A percentile compares a stretch with the other conserved stretches of the same genome.
phyloP scores from a whole-genome alignment of 495 filamentous ascomycete genomes.

The Staphylotrichum longicolle region DNA sequence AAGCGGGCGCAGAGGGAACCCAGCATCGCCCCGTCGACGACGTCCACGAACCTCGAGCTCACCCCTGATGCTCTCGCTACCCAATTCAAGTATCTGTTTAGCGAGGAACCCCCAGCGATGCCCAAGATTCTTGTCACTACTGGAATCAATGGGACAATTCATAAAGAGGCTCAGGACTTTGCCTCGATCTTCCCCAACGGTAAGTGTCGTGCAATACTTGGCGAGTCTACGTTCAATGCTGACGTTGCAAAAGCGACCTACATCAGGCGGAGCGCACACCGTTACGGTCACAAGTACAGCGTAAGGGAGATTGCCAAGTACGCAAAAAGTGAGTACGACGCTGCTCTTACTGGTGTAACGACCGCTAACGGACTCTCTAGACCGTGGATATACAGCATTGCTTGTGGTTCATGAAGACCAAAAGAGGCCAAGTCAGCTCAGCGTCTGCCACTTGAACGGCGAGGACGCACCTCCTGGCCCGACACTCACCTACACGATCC shows the following conservation, averaged over 20 bases:
- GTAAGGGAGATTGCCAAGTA: constrained; percentile 86
- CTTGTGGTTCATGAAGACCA: constrained; percentile 80
- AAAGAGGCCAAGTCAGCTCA: constrained; percentile 73
- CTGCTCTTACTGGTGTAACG: neutral
- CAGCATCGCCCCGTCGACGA: constrained; percentile 58
- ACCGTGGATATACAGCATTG: constrained; percentile 75
- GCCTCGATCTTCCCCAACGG: constrained; percentile 78
- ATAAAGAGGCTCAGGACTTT: constrained; percentile 74
- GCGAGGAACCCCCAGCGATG: constrained; percentile 54
- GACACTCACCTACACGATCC: constrained; percentile 68
- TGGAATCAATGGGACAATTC: constrained; percentile 76
- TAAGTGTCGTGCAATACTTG: neutral
- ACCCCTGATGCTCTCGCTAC: constrained; percentile 65
- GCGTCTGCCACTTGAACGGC: constrained; percentile 69
- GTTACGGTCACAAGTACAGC: constrained; percentile 79
- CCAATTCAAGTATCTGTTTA: constrained; percentile 82
- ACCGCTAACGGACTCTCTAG: constrained; percentile 19
- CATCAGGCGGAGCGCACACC: constrained; percentile 77
- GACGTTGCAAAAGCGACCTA: constrained; percentile 55
- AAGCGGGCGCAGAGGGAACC: constrained; percentile 54
- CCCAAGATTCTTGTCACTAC: constrained; percentile 90
- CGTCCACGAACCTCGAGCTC: constrained; percentile 67
- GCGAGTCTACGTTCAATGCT: neutral
- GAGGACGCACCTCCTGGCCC: constrained; percentile 63
- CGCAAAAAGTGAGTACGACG: constrained; percentile 52